phyloP scores from a whole-genome alignment of 2,329 filamentous ascomycete genomes.

The Hypoxylon sp. region DNA sequence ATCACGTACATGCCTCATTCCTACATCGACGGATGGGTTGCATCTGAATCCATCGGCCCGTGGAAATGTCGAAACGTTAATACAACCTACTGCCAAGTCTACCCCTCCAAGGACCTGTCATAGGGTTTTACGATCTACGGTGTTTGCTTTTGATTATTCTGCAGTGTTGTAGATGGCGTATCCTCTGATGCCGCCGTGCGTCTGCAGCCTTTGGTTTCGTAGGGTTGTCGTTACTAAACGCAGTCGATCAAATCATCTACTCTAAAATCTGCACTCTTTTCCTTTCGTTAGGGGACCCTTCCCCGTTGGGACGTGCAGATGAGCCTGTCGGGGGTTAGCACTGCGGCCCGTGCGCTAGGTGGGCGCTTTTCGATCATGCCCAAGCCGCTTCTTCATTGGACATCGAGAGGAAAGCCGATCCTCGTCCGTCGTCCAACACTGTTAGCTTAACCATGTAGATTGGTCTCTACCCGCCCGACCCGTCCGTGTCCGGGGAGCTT shows the following conservation, averaged over 20 bases:
- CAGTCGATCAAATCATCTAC: conserved; percentile 36
- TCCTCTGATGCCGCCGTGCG: conserved; percentile 27
- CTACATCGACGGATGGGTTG: conserved; percentile 34
- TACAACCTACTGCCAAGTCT: conserved; percentile 35
- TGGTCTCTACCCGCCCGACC: conserved; percentile 49
- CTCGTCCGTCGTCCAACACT: conserved; percentile 42
- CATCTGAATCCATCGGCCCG: conserved; percentile 43
- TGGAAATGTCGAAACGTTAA: conserved; percentile 39
- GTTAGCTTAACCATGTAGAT: conserved; percentile 40
- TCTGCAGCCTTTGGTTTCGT: conserved; percentile 28
- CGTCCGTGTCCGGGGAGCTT: conserved; percentile 47
- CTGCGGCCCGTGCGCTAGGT: conserved; percentile 45
- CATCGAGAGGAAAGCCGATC: conserved; percentile 40
- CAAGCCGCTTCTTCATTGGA: conserved; percentile 41
- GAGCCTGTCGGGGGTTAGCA: conserved; percentile 42
- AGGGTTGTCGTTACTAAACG: conserved; percentile 22
- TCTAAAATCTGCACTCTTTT: conserved; percentile 27
- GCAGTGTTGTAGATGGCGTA: conserved; percentile 39
- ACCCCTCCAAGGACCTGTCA: conserved; percentile 19
- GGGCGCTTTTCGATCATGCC: conserved; percentile 43
- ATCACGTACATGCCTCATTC: conserved; percentile 18
- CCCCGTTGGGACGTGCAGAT: conserved; percentile 43
- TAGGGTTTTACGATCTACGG: conserved; percentile 19
- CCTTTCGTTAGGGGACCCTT: conserved; percentile 26
- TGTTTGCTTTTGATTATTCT: conserved; percentile 34